Evolutionary conservation across 768 basidiomycete genomes (phyloP).

Genomic region (Amanita phalloides): DNA sequence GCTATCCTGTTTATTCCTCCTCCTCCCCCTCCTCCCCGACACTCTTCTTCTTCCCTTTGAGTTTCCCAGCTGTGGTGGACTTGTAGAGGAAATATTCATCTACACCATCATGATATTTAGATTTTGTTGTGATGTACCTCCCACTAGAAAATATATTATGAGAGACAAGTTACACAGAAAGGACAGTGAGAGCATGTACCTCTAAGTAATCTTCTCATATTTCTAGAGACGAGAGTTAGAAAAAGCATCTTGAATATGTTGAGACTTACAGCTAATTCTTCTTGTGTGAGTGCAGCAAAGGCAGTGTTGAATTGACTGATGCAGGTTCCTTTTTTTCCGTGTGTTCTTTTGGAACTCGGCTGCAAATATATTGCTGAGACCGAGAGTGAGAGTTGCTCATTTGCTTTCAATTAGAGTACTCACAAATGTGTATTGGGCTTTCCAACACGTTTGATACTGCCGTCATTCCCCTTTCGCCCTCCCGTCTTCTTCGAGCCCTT

Average conservation of each 20-base stretch:
- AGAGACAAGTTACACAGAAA: neutral
- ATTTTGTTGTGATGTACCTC: neutral
- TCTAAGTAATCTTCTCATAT: neutral
- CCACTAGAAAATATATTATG: neutral
- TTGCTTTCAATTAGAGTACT: neutral
- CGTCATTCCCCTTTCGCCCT: neutral
- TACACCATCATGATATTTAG: neutral
- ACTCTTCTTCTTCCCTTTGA: neutral
- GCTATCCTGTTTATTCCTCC: neutral
- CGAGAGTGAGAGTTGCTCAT: neutral
- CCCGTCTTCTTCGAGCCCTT: neutral
- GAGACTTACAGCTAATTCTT: neutral
- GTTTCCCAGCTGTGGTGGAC: neutral
- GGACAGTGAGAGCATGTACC: neutral
- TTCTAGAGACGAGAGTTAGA: neutral
- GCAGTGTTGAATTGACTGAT: neutral
- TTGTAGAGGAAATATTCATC: neutral
- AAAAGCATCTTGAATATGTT: neutral
- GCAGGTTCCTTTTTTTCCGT: neutral
- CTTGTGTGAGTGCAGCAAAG: neutral
- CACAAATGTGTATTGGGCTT: neutral
- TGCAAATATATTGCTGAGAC: neutral
- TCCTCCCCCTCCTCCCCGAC: neutral
- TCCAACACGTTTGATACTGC: neutral
- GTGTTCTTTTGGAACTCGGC: neutral